Evolutionary conservation across 306 rosid genomes (phyloP), one percentile per base, ranked within the genome.

Genomic region (Prunus salicina): DNA sequence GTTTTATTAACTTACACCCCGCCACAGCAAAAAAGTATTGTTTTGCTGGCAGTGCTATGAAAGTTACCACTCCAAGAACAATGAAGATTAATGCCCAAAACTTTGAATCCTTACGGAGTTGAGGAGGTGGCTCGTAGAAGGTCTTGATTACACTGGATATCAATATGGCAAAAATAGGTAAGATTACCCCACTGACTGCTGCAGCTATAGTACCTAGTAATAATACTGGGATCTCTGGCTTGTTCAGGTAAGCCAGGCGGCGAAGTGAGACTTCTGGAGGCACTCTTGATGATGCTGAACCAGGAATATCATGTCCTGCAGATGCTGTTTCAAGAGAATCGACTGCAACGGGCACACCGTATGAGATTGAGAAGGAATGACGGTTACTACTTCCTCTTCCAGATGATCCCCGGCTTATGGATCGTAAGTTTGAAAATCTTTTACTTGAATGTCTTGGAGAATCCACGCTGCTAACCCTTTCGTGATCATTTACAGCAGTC

Each of bases 241-340:
- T 93, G 86, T 93, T 93, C 69, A 93, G 93, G 82, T 66, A 77
- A 28, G 92, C 92, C 56, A 93, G 88, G 68, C 88, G 83, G 22
- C 71, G 65, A 60, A 87, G 77, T 6, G 93, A 74, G 49, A 87
- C 89, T 64, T 87, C 52, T 75, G 65, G 81, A 22, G 86, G 84
- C 47, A 5, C 56, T 69, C 74, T 63, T 11, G 82, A 43, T 67
- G 81, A 45, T 45, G 62, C 63, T 53, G 76, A 62, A 69, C 82
- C 52, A 25, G 74, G 63, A 81, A 55, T 57, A 58, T 81, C 82
- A 25, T 79, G 45, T 25, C 74, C 73, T 62, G 67, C 74, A 56
- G 76, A 67, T 70, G 64, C 75, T n/a, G 73, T 67, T 69, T 87
- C 90, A 50, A 65, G 71, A 43, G 72, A 18, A 67, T 73, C 80